Base-by-base conservation (phyloP, 441 rosid species). In the Melianthus villosus region DNA sequence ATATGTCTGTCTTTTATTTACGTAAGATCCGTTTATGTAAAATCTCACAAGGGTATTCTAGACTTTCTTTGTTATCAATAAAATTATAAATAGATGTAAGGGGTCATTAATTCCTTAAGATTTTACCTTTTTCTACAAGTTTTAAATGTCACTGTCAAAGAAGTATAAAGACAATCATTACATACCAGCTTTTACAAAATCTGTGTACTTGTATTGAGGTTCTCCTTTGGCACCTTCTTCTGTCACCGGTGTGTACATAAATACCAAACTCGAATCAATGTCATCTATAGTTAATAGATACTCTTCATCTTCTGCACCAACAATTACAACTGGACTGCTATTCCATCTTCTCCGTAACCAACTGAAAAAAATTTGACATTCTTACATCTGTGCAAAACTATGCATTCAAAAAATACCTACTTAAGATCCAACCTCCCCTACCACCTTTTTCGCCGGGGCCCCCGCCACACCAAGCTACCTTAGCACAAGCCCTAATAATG, bases 311-410 rank as follows among this genome's bases (percentile, higher is more conserved):
- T 89, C 98, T 46, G 93, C 93, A 53, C 96, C 96, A 60, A 56
- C 69, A 40, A 89, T 81, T 29, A 81, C 96, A 51, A 73, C 77
- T 0, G 98, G 94, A 49, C 94, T 89, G 63, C 93, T 53, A 40
- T 82, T 89, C 98, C 98, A 89, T 65, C 67, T 77, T 77, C 92
- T 77, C 62, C 96, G 75, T 51, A 89, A 59, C 98, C 98, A 89
- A 60, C 86, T 81, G 62, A 51, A 41, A 41, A 45, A 54, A n/a
- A n/a, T n/a, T n/a, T n/a, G n/a, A n/a, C n/a, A 34, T 36, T 14
- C 25, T 19, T 16, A 20, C 14, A 33, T 22, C 4, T 3, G 8
- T 14, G 6, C 11, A 34, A 11, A 0, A 27, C 12, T 9, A 13
- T 27, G n/a, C n/a, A n/a, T n/a, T n/a, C n/a, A n/a, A n/a, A n/a